Percentiles rank a stretch among this genome's conserved stretches.
phyloP scores from a whole-genome alignment of 306 rosid genomes.

The Argentina anserina region DNA sequence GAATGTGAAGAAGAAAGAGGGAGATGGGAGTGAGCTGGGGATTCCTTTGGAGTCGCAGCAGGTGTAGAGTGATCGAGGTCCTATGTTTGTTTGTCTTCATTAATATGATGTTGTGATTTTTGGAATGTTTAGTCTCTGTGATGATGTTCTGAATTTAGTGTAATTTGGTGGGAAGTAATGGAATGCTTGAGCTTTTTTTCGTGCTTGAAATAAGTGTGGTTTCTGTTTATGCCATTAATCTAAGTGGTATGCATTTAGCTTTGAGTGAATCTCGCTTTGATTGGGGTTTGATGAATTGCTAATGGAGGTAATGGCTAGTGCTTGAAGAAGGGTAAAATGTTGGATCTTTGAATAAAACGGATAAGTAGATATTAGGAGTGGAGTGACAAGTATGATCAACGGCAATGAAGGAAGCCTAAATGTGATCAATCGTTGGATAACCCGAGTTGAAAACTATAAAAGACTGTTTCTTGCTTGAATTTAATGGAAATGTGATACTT shows the following conservation, averaged over 20 bases:
- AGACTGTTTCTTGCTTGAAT: background rate
- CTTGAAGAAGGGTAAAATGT: background rate
- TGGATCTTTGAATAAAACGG: background rate
- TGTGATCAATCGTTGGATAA: background rate
- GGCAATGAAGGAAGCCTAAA: background rate
- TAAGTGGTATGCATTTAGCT: background rate
- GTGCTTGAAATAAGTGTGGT: background rate
- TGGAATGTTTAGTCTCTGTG: background rate
- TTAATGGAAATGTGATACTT: background rate
- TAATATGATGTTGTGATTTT: conserved; percentile 18
- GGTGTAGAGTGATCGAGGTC: conserved; percentile 20
- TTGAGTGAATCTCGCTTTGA: background rate
- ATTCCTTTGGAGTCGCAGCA: conserved; percentile 76
- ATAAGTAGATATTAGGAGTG: background rate
- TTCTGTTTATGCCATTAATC: background rate
- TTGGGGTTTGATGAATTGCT: background rate
- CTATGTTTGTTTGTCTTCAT: conserved; percentile 9
- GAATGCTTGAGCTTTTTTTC: conserved; percentile 6
- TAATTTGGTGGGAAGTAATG: conserved; percentile 13
- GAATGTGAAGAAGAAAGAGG: conserved; percentile 23
- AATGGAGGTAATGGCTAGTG: background rate
- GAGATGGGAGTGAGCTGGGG: conserved; percentile 34
- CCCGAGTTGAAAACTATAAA: background rate
- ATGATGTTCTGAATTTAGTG: conserved; percentile 18
- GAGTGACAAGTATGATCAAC: background rate